Evolutionary conservation across 2,329 filamentous ascomycete genomes (phyloP).

Genomic region (Aureobasidium zeae): DNA sequence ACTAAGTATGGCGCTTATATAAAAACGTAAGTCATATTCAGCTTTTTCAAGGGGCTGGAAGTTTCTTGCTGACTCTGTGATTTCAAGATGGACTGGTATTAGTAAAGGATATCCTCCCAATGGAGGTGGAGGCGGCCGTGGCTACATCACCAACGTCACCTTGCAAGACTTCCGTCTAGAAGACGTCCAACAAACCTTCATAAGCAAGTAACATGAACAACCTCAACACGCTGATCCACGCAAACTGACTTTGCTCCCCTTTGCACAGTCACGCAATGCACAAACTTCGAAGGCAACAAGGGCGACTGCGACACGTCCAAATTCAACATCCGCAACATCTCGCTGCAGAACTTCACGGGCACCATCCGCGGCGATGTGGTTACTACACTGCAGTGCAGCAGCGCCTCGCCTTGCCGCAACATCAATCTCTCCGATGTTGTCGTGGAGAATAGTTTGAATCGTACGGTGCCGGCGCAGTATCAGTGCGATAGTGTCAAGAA

Average conservation of each 20-base stretch:
- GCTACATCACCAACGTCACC: conserved; percentile 33
- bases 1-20: conserved; percentile 44
- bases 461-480: conserved; percentile 19
- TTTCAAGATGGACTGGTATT: conserved; percentile 45
- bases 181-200: conserved; percentile 19
- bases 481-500: conserved; percentile 22
- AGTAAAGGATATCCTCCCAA: conserved; percentile 36
- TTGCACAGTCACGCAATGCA: conserved; percentile 23
- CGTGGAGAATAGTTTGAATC: conserved; percentile 17
- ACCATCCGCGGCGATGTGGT: conserved; percentile 21
- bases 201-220: conserved; percentile 8
- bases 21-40: conserved; percentile 42
- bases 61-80: background rate
- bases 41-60: conserved; percentile 42
- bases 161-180: conserved; percentile 28
- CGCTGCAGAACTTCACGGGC: conserved; percentile 23
- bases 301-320: conserved; percentile 25
- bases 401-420: conserved; percentile 22
- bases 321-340: conserved; percentile 32
- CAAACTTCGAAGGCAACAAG: conserved; percentile 19
- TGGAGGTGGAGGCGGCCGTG: conserved; percentile 48
- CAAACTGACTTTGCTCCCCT: background rate
- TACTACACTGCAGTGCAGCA: conserved; percentile 25
- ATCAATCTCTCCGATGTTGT: conserved; percentile 21
- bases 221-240: too few relatives aligned